Evolutionary conservation across 2,329 filamentous ascomycete species (phyloP).

Genomic region (Fusarium verrucosum): DNA sequence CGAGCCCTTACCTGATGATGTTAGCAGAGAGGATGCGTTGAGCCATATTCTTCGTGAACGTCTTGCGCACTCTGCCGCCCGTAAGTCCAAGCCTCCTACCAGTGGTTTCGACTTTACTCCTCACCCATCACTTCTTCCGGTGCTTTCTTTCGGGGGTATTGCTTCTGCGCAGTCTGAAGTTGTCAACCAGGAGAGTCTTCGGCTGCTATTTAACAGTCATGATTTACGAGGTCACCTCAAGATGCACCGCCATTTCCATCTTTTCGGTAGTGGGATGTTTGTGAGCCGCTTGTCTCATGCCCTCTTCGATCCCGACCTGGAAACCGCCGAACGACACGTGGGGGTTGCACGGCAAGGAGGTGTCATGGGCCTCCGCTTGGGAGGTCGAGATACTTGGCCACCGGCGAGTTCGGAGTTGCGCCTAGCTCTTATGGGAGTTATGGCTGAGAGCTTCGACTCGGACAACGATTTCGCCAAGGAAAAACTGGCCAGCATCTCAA

Average conservation of each 20-base stretch:
- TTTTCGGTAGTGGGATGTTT: conserved; percentile 87
- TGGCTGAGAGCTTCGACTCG: conserved; percentile 75
- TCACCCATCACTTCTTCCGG: conserved; percentile 68
- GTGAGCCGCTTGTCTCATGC: conserved; percentile 81
- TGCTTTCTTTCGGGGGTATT: conserved; percentile 79
- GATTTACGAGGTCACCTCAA: conserved; percentile 75
- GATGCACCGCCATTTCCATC: conserved; percentile 81
- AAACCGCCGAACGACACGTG: conserved; percentile 77
- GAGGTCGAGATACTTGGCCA: conserved; percentile 86
- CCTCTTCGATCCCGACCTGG: conserved; percentile 84
- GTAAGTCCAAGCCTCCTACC: conserved; percentile 31
- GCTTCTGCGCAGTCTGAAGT: conserved; percentile 78
- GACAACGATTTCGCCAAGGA: conserved; percentile 31
- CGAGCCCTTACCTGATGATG: conserved; percentile 45
- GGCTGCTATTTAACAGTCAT: conserved; percentile 78
- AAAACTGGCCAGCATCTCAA: conserved; percentile 44
- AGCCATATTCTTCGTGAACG: conserved; percentile 53
- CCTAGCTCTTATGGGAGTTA: conserved; percentile 84
- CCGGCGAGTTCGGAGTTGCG: conserved; percentile 94
- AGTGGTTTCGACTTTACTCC: conserved; percentile 53
- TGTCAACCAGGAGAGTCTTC: conserved; percentile 79
- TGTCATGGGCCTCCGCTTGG: conserved; percentile 83
- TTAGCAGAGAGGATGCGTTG: conserved; percentile 49
- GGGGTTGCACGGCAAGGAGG: conserved; percentile 75
- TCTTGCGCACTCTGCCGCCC: conserved; percentile 50